Base-by-base conservation (phyloP, 371 early-diverging fungal species). In the Lichtheimia ornata region DNA sequence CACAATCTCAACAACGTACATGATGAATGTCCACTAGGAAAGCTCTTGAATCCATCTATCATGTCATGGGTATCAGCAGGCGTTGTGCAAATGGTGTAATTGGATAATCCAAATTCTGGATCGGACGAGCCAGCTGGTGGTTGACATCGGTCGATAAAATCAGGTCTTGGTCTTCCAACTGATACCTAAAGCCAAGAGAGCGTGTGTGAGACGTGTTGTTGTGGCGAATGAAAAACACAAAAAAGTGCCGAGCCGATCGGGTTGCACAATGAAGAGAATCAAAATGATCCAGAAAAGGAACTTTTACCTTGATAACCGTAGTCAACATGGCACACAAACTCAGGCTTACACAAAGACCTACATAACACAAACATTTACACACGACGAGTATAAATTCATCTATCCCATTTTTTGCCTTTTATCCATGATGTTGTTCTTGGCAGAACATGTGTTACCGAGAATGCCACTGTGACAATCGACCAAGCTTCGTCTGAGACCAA, bases 11-110 rank as follows among this genome's bases (percentile, higher is more conserved):
- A 15, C 56, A 25, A 43, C 61, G 65, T 75, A 76, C 83, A 79
- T 28, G 94, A 92, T 6, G 97, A 77, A 73, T 98, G 98, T 5
- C 98, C 99, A 17, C 95, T 95, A 30, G 94, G 94, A 67, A 97
- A 98, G 65, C 91, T 89, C 74, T 90, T 91, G 73, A 93, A 88
- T 9, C 95, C 97, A 54, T 96, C 94, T 35, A 71, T 69, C 63
- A 94, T 74, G 0, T 86, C 61, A 18, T 74, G 70, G 12, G 71
- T 42, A 66, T 82, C 71, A 14, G 66, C 40, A 22, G 67, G 66
- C 1, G 73, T 62, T 12, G 75, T 70, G 47, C 81, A 80, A 50
- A 80, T 80, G 12, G 72, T 65, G 0, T 79, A 68, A 43, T 77
- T 84, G 52, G 84, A 82, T 51, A 91, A 73, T 4, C 88, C 83